phyloP scores from a whole-genome alignment of 805 yeast genomes.

The Priceomyces castillae region DNA sequence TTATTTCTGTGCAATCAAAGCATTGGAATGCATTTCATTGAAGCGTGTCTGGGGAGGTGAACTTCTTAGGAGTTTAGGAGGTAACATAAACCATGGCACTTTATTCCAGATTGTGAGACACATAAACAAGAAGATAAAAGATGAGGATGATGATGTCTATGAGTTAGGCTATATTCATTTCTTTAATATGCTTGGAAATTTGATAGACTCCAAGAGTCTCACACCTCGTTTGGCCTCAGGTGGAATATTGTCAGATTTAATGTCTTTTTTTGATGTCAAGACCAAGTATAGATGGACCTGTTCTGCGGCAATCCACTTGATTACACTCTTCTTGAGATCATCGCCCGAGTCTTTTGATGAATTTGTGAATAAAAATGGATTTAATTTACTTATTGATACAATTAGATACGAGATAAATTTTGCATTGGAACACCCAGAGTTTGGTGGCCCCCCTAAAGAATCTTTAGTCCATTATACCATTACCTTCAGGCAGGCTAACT shows the following conservation, averaged over 20 bases:
- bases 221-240: conserved; percentile 64
- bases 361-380: conserved; percentile 68
- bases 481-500: conserved; percentile 57
- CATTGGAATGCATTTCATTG: conserved; percentile 66
- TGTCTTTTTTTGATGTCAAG: conserved; percentile 56
- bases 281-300: conserved; percentile 54
- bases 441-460: conserved; percentile 54
- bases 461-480: conserved; percentile 51
- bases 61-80: conserved; percentile 72
- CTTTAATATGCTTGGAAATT: conserved; percentile 60
- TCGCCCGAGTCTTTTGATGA: conserved; percentile 53
- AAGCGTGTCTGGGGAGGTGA: conserved; percentile 74
- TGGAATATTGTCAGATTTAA: conserved; percentile 65
- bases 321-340: conserved; percentile 45
- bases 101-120: conserved; percentile 68
- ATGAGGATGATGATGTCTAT: conserved; percentile 29
- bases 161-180: conserved; percentile 50
- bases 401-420: conserved; percentile 62
- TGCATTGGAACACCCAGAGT: conserved; percentile 58
- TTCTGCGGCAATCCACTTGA: conserved; percentile 61
- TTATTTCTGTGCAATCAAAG: conserved; percentile 58
- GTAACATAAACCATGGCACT: conserved; percentile 82
- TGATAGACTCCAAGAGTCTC: conserved; percentile 55
- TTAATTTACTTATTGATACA: conserved; percentile 55
- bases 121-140: conserved; percentile 50